Evolutionary conservation across 2,329 filamentous ascomycete species (phyloP).

Genomic region (Penicillium expansum): DNA sequence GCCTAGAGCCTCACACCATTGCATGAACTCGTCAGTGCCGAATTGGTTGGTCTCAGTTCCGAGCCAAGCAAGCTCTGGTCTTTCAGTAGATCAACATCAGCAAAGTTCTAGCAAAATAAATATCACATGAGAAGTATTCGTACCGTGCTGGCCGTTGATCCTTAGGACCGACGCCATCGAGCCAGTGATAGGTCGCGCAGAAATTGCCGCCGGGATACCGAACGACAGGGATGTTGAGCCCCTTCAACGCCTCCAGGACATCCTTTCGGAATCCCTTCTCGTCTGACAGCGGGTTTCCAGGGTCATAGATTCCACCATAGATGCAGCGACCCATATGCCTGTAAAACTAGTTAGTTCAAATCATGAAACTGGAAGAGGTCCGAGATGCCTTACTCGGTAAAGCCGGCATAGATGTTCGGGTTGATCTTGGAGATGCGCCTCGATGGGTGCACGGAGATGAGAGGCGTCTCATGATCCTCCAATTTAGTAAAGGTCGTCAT

Average conservation of each 20-base stretch:
- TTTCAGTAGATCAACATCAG: constrained; percentile 20
- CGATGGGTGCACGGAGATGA: constrained; percentile 63
- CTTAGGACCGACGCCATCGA: constrained; percentile 72
- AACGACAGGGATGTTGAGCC: constrained; percentile 72
- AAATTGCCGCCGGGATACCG: constrained; percentile 84
- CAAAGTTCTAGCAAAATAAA: background rate
- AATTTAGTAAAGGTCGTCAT: constrained; percentile 76
- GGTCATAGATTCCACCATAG: constrained; percentile 82
- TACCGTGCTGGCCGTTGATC: constrained; percentile 63
- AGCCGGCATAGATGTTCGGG: constrained; percentile 78
- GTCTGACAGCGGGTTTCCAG: constrained; percentile 69
- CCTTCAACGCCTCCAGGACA: constrained; percentile 69
- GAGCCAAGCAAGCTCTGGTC: constrained; percentile 76
- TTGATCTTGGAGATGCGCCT: constrained; percentile 71
- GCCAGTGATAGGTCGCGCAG: constrained; percentile 80
- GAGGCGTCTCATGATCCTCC: constrained; percentile 57
- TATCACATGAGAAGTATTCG: background rate
- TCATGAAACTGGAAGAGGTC: background rate
- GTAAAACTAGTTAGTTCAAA: constrained; percentile 16
- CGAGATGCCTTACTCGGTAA: constrained; percentile 65
- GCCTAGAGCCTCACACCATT: constrained; percentile 70
- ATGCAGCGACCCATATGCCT: constrained; percentile 89
- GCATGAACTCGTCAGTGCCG: constrained; percentile 82
- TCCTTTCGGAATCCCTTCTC: constrained; percentile 74
- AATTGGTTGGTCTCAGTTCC: constrained; percentile 75